Evolutionary conservation across 352 stramenopile species (phyloP).

Genomic region (Plasmopara muralis): DNA sequence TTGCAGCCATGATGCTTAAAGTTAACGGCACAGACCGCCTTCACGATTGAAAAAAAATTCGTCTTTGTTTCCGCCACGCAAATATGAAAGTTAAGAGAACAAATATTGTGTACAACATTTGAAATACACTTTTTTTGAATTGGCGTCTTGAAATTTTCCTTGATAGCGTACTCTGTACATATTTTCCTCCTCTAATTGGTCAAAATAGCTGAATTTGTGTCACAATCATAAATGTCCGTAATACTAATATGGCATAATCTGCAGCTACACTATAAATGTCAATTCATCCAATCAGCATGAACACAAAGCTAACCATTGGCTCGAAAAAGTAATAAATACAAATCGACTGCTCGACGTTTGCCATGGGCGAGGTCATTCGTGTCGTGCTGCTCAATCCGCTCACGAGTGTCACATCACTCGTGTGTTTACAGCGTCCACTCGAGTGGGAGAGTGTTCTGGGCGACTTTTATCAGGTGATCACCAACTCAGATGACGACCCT

Average conservation of each 20-base stretch:
- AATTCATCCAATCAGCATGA: not conserved
- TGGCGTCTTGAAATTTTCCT: too few relatives aligned
- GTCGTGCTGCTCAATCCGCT: slow-evolving; percentile 75
- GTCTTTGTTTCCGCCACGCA: too few relatives aligned
- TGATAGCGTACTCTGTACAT: too few relatives aligned
- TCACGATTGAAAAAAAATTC: too few relatives aligned
- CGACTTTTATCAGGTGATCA: slow-evolving; percentile 82
- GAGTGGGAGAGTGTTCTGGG: slow-evolving; percentile 66
- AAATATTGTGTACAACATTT: too few relatives aligned
- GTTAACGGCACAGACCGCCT: too few relatives aligned
- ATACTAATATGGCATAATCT: not conserved
- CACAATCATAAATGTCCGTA: too few relatives aligned
- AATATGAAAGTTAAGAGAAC: too few relatives aligned
- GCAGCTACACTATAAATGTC: not conserved
- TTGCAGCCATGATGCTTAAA: too few relatives aligned
- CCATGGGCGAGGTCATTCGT: slow-evolving; percentile 73
- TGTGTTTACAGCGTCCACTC: slow-evolving; percentile 74
- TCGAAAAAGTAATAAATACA: not conserved
- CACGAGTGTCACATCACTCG: slow-evolving; percentile 56
- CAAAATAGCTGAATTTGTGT: too few relatives aligned
- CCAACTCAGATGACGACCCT: slow-evolving; percentile 73
- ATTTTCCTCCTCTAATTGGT: too few relatives aligned
- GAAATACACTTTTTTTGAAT: too few relatives aligned
- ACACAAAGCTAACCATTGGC: slow-evolving; percentile 6
- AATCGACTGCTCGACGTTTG: slow-evolving; percentile 6